Conservation (phyloP, 1,284 basidiomycete species). For the Blastosporella zonata region DNA sequence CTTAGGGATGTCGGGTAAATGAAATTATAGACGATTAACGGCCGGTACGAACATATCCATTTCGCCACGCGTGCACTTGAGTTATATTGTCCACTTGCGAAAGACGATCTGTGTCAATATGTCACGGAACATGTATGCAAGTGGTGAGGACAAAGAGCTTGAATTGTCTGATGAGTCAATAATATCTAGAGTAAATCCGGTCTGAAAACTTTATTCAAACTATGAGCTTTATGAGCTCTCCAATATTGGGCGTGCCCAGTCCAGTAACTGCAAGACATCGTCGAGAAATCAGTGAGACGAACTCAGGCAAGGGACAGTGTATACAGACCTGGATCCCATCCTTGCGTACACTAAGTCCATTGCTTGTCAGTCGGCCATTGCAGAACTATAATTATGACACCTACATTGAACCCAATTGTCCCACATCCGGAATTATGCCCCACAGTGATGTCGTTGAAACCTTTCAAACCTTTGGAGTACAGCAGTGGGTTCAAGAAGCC, state of each 20-base stretch:
- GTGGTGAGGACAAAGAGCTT: too few relatives aligned
- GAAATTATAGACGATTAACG: too few relatives aligned
- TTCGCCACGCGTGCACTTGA: too few relatives aligned
- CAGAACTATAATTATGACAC: constrained; percentile 16
- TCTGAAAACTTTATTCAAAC: too few relatives aligned
- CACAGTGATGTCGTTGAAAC: constrained; percentile 52
- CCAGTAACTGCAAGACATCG: constrained; percentile 16
- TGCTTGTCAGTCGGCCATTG: neutral
- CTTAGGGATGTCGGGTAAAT: too few relatives aligned
- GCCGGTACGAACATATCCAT: too few relatives aligned
- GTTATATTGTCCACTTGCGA: too few relatives aligned
- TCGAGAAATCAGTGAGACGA: too few relatives aligned
- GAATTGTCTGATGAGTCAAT: too few relatives aligned
- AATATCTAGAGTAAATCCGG: too few relatives aligned
- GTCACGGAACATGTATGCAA: too few relatives aligned
- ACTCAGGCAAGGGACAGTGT: neutral
- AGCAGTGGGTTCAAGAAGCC: constrained; percentile 64
- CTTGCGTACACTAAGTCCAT: constrained; percentile 22
- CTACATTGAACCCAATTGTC: constrained; percentile 47
- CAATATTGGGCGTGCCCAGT: constrained; percentile 18
- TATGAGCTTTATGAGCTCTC: constrained; percentile 14
- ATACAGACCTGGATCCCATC: constrained; percentile 44
- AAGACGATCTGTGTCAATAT: too few relatives aligned
- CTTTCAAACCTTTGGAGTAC: constrained; percentile 40
- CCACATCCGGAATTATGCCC: constrained; percentile 57